These are phyloP conservation scores for Quercus mongolica DNA, from an alignment of 306 rosid genomes.

Conservation along the genomic window DNA sequence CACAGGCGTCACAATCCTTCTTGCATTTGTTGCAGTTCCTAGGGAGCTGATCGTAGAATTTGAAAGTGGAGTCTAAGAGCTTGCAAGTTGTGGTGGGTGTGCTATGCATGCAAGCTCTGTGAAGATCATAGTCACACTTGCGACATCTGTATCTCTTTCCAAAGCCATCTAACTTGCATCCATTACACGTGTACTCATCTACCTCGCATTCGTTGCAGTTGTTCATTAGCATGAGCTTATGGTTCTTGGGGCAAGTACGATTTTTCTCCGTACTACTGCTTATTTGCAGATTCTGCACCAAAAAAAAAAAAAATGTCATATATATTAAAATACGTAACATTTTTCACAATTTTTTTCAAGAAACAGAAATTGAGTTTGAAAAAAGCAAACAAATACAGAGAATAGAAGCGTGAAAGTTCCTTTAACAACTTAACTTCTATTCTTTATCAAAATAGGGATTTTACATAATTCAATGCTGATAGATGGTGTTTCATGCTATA, in stretches of 20 bases:
- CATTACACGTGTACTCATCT: not conserved
- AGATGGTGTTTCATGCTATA: no score
- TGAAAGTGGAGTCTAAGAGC: not conserved
- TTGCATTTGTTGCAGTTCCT: not conserved
- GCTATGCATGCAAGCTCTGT: no score
- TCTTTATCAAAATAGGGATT: no score
- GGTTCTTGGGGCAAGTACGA: not conserved
- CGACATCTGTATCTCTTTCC: conserved; percentile 1
- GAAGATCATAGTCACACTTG: no score
- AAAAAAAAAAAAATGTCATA: not conserved
- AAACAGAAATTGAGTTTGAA: no score
- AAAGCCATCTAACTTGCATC: conserved; percentile 6
- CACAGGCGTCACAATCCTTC: not conserved
- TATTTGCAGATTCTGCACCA: not conserved
- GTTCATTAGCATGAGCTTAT: not conserved
- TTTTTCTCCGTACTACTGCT: not conserved
- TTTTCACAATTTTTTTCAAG: no score
- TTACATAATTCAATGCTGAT: no score
- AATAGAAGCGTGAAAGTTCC: no score
- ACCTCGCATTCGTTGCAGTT: no score
- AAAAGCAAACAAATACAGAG: no score
- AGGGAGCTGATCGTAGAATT: not conserved
- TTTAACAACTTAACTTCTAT: no score
- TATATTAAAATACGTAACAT: no score
- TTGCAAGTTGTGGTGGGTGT: not conserved